Conservation (phyloP, 2,329 filamentous ascomycete species). For the Aspergillus unguis region DNA sequence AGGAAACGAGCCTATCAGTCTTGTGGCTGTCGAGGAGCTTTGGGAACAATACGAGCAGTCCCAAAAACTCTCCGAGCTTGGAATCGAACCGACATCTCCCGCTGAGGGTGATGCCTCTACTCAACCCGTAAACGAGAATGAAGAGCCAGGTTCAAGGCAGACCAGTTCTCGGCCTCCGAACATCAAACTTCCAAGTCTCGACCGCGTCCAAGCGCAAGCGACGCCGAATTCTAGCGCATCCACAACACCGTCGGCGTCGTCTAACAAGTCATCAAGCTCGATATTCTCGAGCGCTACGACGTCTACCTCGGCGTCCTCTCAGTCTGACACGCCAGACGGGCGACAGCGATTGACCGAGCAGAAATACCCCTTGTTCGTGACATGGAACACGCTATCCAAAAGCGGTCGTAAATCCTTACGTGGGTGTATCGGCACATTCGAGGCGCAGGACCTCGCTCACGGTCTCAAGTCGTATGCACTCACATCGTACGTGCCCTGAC, state of each 20-base stretch:
- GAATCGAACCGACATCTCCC: slow-evolving; percentile 20
- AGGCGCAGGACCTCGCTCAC: slow-evolving; percentile 66
- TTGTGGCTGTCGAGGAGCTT: slow-evolving; percentile 67
- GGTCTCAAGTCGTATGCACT: slow-evolving; percentile 78
- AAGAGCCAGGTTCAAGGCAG: slow-evolving; percentile 4
- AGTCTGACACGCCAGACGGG: slow-evolving; percentile 21
- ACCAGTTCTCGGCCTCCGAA: slow-evolving; percentile 17
- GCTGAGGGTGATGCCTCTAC: slow-evolving; percentile 10
- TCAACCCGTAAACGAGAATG: slow-evolving; percentile 22
- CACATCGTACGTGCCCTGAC: slow-evolving; percentile 58
- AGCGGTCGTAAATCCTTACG: slow-evolving; percentile 66
- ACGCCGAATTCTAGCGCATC: slow-evolving; percentile 40
- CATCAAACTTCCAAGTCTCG: slow-evolving; percentile 32
- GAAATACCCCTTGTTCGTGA: slow-evolving; percentile 81
- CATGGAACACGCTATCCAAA: slow-evolving; percentile 76
- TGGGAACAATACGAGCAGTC: slow-evolving; percentile 55
- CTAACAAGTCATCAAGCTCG: slow-evolving; percentile 48
- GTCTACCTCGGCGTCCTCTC: slow-evolving; percentile 42
- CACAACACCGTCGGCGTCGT: slow-evolving; percentile 44
- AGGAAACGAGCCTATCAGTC: slow-evolving; percentile 62
- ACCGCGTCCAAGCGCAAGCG: slow-evolving; percentile 32
- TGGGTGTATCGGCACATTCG: slow-evolving; percentile 96
- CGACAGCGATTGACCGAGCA: slow-evolving; percentile 35
- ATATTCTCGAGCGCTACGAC: slow-evolving; percentile 41
- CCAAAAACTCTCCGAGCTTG: slow-evolving; percentile 37